These are phyloP conservation scores for Escallonia rubra DNA, from an alignment of 129 eudicot genomes.

Conservation along the genomic window DNA sequence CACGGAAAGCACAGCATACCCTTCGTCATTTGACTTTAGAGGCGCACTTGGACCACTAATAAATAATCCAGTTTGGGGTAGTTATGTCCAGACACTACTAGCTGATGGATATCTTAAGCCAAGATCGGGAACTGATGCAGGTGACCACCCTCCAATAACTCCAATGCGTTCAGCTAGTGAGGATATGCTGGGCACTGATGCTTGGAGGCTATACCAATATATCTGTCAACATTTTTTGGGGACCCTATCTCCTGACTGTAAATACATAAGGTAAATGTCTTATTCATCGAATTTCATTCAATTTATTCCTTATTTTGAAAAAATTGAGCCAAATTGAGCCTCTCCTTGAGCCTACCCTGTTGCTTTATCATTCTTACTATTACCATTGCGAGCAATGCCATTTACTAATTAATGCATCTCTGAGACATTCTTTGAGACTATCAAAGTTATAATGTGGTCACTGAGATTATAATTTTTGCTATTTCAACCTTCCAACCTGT, in stretches of 20 bases:
- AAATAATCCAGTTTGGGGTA: conserved; percentile 65
- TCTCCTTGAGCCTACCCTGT: neutral
- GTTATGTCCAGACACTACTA: conserved; percentile 53
- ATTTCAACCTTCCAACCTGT: no score
- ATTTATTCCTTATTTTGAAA: neutral
- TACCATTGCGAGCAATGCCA: neutral
- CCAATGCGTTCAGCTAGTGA: conserved; percentile 89
- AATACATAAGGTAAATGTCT: conserved; percentile 52
- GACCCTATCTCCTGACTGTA: conserved; percentile 80
- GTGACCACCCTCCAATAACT: conserved; percentile 96
- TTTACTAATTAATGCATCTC: no score
- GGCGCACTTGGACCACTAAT: conserved; percentile 65
- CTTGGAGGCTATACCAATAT: conserved; percentile 91
- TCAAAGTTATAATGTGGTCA: neutral
- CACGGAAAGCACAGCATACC: conserved; percentile 95
- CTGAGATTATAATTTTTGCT: neutral
- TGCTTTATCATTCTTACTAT: neutral
- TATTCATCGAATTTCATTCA: neutral
- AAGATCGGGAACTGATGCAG: conserved; percentile 75
- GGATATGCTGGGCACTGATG: conserved; percentile 78
- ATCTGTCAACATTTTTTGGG: conserved; percentile 92
- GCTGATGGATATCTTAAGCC: conserved; percentile 63
- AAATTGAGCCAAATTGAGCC: neutral
- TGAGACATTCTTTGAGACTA: neutral
- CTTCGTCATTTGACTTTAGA: conserved; percentile 82